Percentiles rank a stretch among this genome's conserved stretches.
Conservation (phyloP, 1,284 basidiomycete genomes). For the Cryptococcus sp. region DNA sequence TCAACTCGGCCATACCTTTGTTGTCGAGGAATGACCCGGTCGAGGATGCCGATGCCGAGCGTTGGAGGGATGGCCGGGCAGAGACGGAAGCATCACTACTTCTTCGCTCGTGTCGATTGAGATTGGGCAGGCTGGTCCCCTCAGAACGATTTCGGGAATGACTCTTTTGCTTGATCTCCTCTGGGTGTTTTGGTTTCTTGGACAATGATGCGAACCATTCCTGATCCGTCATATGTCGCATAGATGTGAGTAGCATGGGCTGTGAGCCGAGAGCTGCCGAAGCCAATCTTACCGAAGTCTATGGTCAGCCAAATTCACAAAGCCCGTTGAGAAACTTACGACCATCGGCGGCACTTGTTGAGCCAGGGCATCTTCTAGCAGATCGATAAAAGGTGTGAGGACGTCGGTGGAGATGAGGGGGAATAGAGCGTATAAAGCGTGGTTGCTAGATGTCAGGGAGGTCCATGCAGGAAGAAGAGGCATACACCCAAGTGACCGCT, state of each 20-base stretch:
- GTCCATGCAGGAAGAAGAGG: neutral
- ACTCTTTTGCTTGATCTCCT: neutral
- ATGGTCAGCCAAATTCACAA: neutral
- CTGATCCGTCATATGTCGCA: conserved; percentile 39
- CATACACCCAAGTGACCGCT: conserved; percentile 29
- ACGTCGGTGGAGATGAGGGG: conserved; percentile 46
- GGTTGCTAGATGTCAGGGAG: conserved; percentile 26
- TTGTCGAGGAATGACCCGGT: neutral
- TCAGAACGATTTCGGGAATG: neutral
- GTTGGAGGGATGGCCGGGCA: neutral
- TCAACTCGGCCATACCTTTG: conserved; percentile 6
- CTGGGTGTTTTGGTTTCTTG: conserved; percentile 2
- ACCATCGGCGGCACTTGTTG: conserved; percentile 45
- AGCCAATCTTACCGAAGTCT: conserved; percentile 44
- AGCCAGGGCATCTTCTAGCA: conserved; percentile 46
- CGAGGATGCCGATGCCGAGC: conserved; percentile 5
- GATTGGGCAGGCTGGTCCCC: neutral
- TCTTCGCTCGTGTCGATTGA: neutral
- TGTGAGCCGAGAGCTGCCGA: conserved; percentile 41
- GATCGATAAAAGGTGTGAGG: conserved; percentile 48
- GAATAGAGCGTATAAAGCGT: conserved; percentile 42
- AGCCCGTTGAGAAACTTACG: conserved; percentile 16
- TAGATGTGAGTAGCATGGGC: conserved; percentile 40
- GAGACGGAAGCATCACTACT: neutral
- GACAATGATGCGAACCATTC: conserved; percentile 45